Evolutionary conservation across 2,329 filamentous ascomycete genomes (phyloP), one percentile per base, ranked within the genome.

Genomic region (Pestalotiopsis sp.): DNA sequence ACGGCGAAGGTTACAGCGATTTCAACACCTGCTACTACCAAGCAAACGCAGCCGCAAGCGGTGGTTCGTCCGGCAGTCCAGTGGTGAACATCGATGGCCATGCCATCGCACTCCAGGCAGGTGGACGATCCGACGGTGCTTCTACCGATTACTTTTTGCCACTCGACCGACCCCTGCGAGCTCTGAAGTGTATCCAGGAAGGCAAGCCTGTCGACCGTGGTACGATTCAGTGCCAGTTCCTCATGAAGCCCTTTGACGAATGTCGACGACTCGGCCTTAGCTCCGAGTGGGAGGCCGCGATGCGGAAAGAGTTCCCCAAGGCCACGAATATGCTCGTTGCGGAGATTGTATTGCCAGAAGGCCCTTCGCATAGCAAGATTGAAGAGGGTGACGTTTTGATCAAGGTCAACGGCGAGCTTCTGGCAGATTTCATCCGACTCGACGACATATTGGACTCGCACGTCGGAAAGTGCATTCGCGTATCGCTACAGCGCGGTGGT

Each of bases 81-180:
- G 96, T 99, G 0, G 95, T 99, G 70, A 97, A 98, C 81, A 92
- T 97, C 70, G 93, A 97, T 80, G 96, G 96, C 12, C 92, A 91
- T 77, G 96, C 95, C 4, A 91, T 99, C 68, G 96, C 96, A 52
- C 83, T 99, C 59, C 96, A 99, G 81, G 96, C 96, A 60, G 96
- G 97, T 71, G 96, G 96, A 59, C 89, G 96, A 80, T 93, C 93
- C 38, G 96, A 99, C 78, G 95, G 95, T 70, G 96, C 96, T 59
- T 95, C 97, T 13, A 99, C 96, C 23, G 96, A 99, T 80, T 99
- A 99, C 80, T 98, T 99, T 81, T 85, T 99, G 4, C 96, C 96
- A 1, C 86, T 99, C 14, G 95, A 99, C 79, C 91, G 96, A 68
- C 96, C 97, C 0, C 82, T 95, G 56, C 90, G 96, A 71, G 96